Percentiles rank a stretch among this genome's conserved stretches.
phyloP scores from a whole-genome alignment of 164 flowering plant species.

The Umbilicus rupestris region DNA sequence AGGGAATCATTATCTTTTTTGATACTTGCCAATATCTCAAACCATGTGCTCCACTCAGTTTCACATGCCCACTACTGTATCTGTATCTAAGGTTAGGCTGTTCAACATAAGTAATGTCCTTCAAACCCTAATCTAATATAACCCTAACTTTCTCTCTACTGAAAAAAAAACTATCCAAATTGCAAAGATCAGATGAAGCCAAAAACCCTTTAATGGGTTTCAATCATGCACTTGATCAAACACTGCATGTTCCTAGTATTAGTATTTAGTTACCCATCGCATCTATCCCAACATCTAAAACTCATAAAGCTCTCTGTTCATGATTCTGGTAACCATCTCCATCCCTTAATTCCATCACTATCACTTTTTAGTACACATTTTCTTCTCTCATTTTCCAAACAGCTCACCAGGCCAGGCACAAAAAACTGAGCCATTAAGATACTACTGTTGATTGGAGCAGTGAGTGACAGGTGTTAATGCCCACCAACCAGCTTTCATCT shows the following conservation, averaged over 20 bases:
- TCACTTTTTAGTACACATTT: background rate
- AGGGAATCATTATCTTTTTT: too few species aligned
- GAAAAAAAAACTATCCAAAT: too few species aligned
- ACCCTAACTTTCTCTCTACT: too few species aligned
- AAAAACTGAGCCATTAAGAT: too few species aligned
- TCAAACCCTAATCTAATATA: too few species aligned
- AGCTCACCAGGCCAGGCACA: background rate
- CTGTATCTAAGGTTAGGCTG: too few species aligned
- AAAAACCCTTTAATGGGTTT: background rate
- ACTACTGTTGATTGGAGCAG: too few species aligned
- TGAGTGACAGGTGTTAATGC: slow-evolving; percentile 10
- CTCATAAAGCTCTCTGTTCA: background rate
- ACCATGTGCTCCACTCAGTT: too few species aligned
- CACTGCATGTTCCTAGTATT: background rate
- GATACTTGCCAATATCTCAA: too few species aligned
- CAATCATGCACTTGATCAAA: background rate
- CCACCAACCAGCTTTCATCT: slow-evolving; percentile 13
- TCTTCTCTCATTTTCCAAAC: background rate
- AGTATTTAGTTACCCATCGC: background rate
- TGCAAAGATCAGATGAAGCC: background rate
- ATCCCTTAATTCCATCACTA: background rate
- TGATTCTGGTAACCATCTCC: background rate
- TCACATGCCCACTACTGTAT: too few species aligned
- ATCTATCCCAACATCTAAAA: background rate
- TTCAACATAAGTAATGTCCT: too few species aligned